These are phyloP conservation scores for Gastrolobium bilobum DNA, from an alignment of 306 rosid genomes.

Conservation along the genomic window DNA sequence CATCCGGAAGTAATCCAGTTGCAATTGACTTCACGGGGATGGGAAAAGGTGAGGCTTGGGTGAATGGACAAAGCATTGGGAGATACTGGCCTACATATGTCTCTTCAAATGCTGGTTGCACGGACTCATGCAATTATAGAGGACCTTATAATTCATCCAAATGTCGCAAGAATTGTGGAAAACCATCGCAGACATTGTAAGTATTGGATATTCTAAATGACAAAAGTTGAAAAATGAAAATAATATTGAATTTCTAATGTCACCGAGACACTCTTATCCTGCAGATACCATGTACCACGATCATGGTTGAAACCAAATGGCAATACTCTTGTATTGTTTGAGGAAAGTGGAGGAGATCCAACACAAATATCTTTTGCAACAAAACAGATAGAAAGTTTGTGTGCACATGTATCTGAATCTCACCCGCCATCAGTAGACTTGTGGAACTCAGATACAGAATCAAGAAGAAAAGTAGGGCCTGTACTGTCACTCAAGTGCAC, in stretches of 20 bases:
- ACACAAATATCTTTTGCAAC: slow-evolving; percentile 73
- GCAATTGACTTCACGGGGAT: slow-evolving; percentile 89
- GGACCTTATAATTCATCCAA: slow-evolving; percentile 68
- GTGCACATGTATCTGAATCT: slow-evolving; percentile 86
- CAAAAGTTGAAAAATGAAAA: slow-evolving; percentile 34
- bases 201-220: slow-evolving; percentile 43
- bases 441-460: slow-evolving; percentile 67
- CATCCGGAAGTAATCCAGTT: slow-evolving; percentile 83
- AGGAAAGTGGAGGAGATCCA: slow-evolving; percentile 93
- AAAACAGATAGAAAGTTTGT: slow-evolving; percentile 72
- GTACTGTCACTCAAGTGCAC: slow-evolving; percentile 80
- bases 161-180: slow-evolving; percentile 89
- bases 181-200: slow-evolving; percentile 87
- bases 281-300: slow-evolving; percentile 90
- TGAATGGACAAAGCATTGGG: slow-evolving; percentile 97
- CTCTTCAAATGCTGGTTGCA: slow-evolving; percentile 68
- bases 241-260: slow-evolving; percentile 43
- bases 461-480: slow-evolving; percentile 59
- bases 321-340: slow-evolving; percentile 82
- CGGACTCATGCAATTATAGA: slow-evolving; percentile 70
- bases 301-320: slow-evolving; percentile 75
- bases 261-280: slow-evolving; percentile 4
- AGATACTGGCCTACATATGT: slow-evolving; percentile 85
- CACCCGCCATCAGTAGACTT: slow-evolving; percentile 79
- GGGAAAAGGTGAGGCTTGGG: slow-evolving; percentile 99